Base-by-base conservation (phyloP, 2,329 filamentous ascomycete species). In the Coccinonectria pachysandricola region DNA sequence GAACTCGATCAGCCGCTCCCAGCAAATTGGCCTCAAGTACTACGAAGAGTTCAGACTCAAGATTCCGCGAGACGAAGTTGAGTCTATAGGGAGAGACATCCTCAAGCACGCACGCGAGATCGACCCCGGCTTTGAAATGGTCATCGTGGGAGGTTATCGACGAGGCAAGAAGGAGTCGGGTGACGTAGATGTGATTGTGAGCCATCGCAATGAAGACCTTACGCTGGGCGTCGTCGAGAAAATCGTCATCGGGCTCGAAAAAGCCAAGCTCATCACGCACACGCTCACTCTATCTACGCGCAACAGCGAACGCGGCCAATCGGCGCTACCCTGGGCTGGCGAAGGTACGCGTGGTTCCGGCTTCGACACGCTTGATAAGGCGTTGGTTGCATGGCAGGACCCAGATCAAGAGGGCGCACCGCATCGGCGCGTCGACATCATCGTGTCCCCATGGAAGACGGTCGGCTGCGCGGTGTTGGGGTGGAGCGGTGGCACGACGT, bases 11-110 rank as follows among this genome's bases (percentile, higher is more conserved):
- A 79, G 68, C 1, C 74, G 86, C 8, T 80, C 84, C 2, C 88
- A 95, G 53, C 86, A 96, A 50, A 93, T 96, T 29, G 88, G 91
- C 0, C 63, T 95, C 22, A 96, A 96, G 50, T 95, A 77, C 55
- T 94, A 92, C 50, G 80, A 92, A 17, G 88, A 96, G 37, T 81
- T 98, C 29, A 59, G 71, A 23, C 54, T 66, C 10, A 74, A 70
- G 9, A 83, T 96, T 4, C 69, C 83, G 0, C 71, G 86, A 2
- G 31, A 47, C 0, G 86, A 96, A 51, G 80, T 85, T 0, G 76
- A 84, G 40, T 45, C 50, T 0, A 93, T 94, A 27, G 72, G 70
- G 0, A 44, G 57, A 4, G 60, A 65, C 1, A 68, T 95, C 10
- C 63, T 79, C 2, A 45, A 57, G 2, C 76, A 91, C 36, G 85